Evolutionary conservation across 192 early-diverging fungal genomes (phyloP).

Genomic region (Geosiphon pyriformis): DNA sequence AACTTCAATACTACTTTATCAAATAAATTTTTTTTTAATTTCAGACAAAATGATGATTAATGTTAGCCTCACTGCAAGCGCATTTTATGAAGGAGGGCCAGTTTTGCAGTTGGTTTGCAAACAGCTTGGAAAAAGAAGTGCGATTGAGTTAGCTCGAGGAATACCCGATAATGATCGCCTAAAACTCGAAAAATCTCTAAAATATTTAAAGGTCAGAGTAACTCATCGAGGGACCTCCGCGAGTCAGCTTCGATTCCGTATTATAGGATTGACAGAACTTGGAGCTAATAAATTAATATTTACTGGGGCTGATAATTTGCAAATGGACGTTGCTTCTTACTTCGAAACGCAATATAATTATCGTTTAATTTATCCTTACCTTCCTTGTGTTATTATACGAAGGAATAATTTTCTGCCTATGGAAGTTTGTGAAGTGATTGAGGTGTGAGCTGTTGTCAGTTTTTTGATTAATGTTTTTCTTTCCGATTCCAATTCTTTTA

Average conservation of each 20-base stretch:
- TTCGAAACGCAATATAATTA: conserved; percentile 71
- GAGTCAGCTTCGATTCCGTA: conserved; percentile 61
- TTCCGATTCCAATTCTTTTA: no score
- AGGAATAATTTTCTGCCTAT: conserved; percentile 74
- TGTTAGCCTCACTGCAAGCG: conserved; percentile 63
- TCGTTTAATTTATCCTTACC: conserved; percentile 64
- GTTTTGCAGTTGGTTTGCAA: conserved; percentile 68
- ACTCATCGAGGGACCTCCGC: conserved; percentile 57
- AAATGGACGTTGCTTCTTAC: conserved; percentile 67
- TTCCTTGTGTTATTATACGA: conserved; percentile 77
- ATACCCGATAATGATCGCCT: conserved; percentile 38
- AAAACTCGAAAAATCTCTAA: conserved; percentile 48
- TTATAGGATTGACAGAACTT: conserved; percentile 58
- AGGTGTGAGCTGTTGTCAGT: no score
- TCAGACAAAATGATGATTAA: conserved; percentile 61
- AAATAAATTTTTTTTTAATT: conserved; percentile 22
- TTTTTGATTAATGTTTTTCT: neutral
- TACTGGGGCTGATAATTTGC: conserved; percentile 44
- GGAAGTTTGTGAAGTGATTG: conserved; percentile 80
- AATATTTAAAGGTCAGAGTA: conserved; percentile 48
- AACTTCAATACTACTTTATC: neutral
- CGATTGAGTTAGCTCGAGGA: conserved; percentile 43
- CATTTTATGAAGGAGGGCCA: conserved; percentile 60
- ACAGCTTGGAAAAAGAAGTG: conserved; percentile 49
- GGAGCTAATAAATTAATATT: conserved; percentile 71